Evolutionary conservation across 2,329 filamentous ascomycete genomes (phyloP), one percentile per base, ranked within the genome.

Genomic region (Pseudogymnoascus sp.): DNA sequence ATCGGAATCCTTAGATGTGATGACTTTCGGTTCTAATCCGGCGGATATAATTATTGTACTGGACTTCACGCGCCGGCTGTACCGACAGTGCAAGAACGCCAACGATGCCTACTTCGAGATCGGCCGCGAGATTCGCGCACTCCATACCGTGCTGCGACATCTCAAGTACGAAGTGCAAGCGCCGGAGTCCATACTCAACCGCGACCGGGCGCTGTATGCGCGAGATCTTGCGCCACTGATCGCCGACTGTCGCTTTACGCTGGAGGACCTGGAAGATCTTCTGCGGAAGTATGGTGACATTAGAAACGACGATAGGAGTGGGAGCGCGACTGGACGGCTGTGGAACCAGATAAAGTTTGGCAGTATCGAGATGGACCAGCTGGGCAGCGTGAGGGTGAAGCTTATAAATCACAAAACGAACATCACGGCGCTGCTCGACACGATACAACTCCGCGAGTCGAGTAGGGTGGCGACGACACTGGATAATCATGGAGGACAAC

Each of bases 91-190:
- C 61, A 80, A 80, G 66, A 75, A 77, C 26, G 77, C 80, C 2
- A 78, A 79, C 15, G 74, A 31, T 44, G 40, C 42, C 61, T 82
- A 85, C 64, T 76, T 76, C 63, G 77, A 81, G 50, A 76, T 83
- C 57, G 78, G 82, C 13, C 71, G 74, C 13, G 78, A 80, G 36
- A 78, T 87, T 40, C 80, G 79, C 63, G 77, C 76, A 47, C 75
- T 88, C 42, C 80, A 87, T 68, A 79, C 79, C 5, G 80, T 81
- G 11, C 76, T 87, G 6, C 81, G 82, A 63, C 81, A 86, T 68
- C 76, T 87, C 26, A 83, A 82, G 63, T 76, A 79, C 66, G 85
- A 87, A 74, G 79, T 80, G 40, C 78, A 82, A 66, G 83, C 85
- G 68, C 76, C 78, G 1, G 81, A 82, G 67, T 86, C 84, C 9